Base-by-base conservation (phyloP, 2,329 filamentous ascomycete genomes). In the Aspergillus costaricaensis region DNA sequence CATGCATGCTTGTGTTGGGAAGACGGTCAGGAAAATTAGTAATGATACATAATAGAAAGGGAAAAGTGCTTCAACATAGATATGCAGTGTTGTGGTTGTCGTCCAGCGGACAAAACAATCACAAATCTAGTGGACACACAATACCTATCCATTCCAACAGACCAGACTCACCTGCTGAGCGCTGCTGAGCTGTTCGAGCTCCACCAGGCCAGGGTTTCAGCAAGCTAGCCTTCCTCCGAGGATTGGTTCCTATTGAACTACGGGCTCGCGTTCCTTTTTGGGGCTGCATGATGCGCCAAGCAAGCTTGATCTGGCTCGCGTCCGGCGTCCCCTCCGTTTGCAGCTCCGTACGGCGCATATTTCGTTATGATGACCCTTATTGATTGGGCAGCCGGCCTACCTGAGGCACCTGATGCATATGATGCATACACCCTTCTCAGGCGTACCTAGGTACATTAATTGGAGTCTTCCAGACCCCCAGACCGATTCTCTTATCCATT, bases 271-370 rank as follows among this genome's bases (percentile, higher is more conserved):
- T 23, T 36, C 41, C 38, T 49, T 38, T 19, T 19, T 49, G 41
- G 27, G 43, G 30, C 44, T 51, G 55, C 55, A 52, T 49, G 30
- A 57, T 51, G 55, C 55, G 55, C 55, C 55, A 57, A 57, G 55
- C 47, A 52, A 57, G 55, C 55, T 55, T 55, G 53, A 47, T 55
- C 53, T 55, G 52, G 52, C 52, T 55, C 17, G 39, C 43, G 39
- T 44, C 53, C 52, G 52, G 52, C 38, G 52, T 50, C 23, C n/a
- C 47, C 47, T 30, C 47, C 47, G 47, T 50, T 50, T 50, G 47
- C 47, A 50, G 25, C 23, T 30, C 47, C 23, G 47, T 17, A 50
- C 47, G 47, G 47, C 32, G n/a, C 27, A 50, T 30, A n/a, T 27
- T 50, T 30, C 12, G 47, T 15, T 30, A 27, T 17, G 4, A 19